Percentiles rank a stretch among this genome's conserved stretches.
These are phyloP conservation scores for Apiotrichum porosum DNA, from an alignment of 1,284 basidiomycete species.

Conservation along the genomic window DNA sequence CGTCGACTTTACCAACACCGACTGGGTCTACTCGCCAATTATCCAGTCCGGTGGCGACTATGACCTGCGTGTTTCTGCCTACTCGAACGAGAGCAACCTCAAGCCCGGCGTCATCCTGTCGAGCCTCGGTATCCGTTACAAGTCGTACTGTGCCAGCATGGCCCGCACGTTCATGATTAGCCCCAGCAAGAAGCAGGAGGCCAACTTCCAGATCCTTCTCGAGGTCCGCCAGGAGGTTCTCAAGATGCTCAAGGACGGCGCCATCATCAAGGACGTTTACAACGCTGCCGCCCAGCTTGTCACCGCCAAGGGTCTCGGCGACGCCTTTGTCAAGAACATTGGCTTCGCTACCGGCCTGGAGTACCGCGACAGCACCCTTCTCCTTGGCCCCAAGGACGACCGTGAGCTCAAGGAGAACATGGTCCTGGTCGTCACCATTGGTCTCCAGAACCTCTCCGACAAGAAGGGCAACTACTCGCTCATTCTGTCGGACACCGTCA, in stretches of 20 bases:
- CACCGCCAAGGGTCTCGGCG: constrained; percentile 72
- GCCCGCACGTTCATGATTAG: constrained; percentile 93
- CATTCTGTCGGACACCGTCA: constrained; percentile 85
- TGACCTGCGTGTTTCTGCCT: constrained; percentile 79
- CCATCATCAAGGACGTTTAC: constrained; percentile 72
- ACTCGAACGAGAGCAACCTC: constrained; percentile 76
- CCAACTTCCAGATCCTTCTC: constrained; percentile 72
- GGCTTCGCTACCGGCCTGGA: constrained; percentile 92
- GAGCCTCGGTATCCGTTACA: constrained; percentile 85
- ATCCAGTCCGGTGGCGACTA: constrained; percentile 92
- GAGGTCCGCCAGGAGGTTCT: constrained; percentile 74
- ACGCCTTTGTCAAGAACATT: constrained; percentile 79
- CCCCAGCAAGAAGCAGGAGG: constrained; percentile 88
- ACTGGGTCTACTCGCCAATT: constrained; percentile 92
- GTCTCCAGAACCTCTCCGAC: constrained; percentile 75
- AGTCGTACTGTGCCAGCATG: constrained; percentile 85
- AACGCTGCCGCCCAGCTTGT: constrained; percentile 69
- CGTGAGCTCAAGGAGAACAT: constrained; percentile 71
- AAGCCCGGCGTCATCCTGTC: constrained; percentile 88
- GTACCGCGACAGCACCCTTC: constrained; percentile 82
- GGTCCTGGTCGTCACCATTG: constrained; percentile 78
- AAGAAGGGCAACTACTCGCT: constrained; percentile 71
- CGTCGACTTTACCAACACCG: constrained; percentile 78
- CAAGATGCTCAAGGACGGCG: constrained; percentile 74
- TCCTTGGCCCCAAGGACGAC: constrained; percentile 74